A percentile compares a stretch with the other conserved stretches of the same genome.
These are phyloP conservation scores for Alternaria brassicae DNA, from an alignment of 2,329 filamentous ascomycete genomes.

Conservation along the genomic window DNA sequence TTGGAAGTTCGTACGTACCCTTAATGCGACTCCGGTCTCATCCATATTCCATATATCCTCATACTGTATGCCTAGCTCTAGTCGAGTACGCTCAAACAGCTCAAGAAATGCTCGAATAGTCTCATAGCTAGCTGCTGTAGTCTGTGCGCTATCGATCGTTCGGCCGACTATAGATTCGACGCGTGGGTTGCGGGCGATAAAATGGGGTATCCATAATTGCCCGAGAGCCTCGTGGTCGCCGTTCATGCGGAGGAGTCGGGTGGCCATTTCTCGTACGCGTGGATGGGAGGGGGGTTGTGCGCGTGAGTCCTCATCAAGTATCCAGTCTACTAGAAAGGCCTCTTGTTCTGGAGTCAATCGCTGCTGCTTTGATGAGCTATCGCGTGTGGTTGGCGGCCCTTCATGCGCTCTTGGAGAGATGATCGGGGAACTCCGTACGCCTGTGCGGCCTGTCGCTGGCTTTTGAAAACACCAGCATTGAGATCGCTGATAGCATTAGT, in stretches of 20 bases:
- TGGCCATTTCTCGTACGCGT: constrained; percentile 22
- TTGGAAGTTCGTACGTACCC: constrained; percentile 18
- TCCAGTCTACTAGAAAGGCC: constrained; percentile 24
- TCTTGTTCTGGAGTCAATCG: constrained; percentile 24
- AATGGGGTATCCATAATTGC: constrained; percentile 20
- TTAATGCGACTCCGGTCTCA: constrained; percentile 2
- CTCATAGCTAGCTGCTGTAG: constrained; percentile 14
- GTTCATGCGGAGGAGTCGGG: constrained; percentile 19
- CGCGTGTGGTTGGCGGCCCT: background rate
- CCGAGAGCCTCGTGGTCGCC: constrained; percentile 15
- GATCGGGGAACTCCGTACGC: constrained; percentile 6
- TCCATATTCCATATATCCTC: constrained; percentile 9
- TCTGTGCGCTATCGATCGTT: constrained; percentile 11
- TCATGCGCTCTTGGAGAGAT: background rate
- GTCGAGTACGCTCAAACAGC: constrained; percentile 16
- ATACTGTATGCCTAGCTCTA: background rate
- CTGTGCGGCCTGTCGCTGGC: constrained; percentile 2
- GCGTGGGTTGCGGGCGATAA: constrained; percentile 20
- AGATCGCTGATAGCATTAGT: constrained; percentile 16
- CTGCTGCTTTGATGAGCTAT: constrained; percentile 21
- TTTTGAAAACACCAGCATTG: constrained; percentile 17
- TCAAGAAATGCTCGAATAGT: constrained; percentile 18
- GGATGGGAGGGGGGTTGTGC: constrained; percentile 18
- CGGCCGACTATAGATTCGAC: constrained; percentile 19
- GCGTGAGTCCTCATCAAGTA: constrained; percentile 19